These are phyloP conservation scores for Pestalotiopsis sp. DNA, from an alignment of 2,329 filamentous ascomycete genomes.

Conservation along the genomic window DNA sequence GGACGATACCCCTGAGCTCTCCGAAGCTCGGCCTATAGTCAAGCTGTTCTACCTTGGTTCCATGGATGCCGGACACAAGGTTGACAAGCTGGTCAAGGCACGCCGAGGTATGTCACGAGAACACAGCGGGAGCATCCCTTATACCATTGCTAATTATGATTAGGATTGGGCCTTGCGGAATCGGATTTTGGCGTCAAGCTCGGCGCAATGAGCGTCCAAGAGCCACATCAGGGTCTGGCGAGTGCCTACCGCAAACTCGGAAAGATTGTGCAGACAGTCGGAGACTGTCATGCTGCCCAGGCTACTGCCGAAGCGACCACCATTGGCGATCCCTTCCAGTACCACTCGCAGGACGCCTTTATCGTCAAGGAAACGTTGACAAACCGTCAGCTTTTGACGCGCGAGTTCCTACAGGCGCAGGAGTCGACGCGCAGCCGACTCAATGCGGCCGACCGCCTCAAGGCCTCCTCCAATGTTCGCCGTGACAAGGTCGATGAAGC, in stretches of 20 bases:
- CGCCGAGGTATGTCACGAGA: slow-evolving; percentile 69
- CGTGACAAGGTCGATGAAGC: slow-evolving; percentile 97
- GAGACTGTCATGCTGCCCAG: slow-evolving; percentile 94
- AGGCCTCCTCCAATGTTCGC: slow-evolving; percentile 81
- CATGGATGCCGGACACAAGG: slow-evolving; percentile 97
- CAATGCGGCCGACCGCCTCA: slow-evolving; percentile 83
- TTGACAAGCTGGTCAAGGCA: slow-evolving; percentile 90
- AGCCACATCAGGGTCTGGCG: slow-evolving; percentile 82
- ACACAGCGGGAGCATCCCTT: background rate
- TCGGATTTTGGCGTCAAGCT: slow-evolving; percentile 92
- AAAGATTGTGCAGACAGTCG: slow-evolving; percentile 87
- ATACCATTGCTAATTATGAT: slow-evolving; percentile 19
- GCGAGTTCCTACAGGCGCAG: slow-evolving; percentile 90
- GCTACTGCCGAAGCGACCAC: slow-evolving; percentile 96
- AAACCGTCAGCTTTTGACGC: slow-evolving; percentile 93
- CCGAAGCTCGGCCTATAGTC: slow-evolving; percentile 84
- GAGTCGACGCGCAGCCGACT: slow-evolving; percentile 80
- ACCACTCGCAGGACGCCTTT: slow-evolving; percentile 93
- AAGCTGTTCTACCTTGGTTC: slow-evolving; percentile 94
- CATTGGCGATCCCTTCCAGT: slow-evolving; percentile 88
- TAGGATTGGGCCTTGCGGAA: slow-evolving; percentile 87
- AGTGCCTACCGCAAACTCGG: slow-evolving; percentile 95
- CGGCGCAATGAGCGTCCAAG: slow-evolving; percentile 81
- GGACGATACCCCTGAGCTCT: slow-evolving; percentile 93
- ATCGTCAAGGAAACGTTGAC: slow-evolving; percentile 98